Evolutionary conservation across 208 protist genomes (phyloP).

Genomic region (Herpetomonas muscarum): DNA sequence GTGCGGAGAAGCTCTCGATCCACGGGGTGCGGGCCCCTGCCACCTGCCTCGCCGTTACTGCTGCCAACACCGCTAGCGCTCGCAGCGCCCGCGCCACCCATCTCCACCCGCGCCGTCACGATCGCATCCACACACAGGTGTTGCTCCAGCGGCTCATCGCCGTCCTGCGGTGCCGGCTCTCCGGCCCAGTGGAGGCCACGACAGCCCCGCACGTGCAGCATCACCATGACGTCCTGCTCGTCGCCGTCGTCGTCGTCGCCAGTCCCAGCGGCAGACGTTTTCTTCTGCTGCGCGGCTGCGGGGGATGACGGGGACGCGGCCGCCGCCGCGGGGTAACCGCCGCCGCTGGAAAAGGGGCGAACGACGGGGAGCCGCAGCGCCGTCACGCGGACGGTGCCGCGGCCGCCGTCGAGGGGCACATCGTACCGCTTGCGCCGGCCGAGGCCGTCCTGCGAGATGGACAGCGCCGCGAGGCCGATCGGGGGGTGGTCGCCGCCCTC

Average conservation of each 20-base stretch:
- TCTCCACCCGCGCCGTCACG: too few species aligned
- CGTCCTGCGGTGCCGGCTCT: too few species aligned
- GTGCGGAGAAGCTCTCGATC: slow-evolving; percentile 34
- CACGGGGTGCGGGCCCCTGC: not conserved
- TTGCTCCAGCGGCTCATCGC: too few species aligned
- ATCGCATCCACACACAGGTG: too few species aligned
- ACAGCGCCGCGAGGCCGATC: slow-evolving; percentile 46
- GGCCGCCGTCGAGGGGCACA: slow-evolving; percentile 25
- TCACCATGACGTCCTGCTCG: too few species aligned
- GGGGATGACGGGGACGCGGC: not conserved
- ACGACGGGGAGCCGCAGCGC: not conserved
- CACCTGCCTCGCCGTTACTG: not conserved
- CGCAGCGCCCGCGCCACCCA: too few species aligned
- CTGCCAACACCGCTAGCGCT: too few species aligned
- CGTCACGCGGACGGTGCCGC: slow-evolving; percentile 1
- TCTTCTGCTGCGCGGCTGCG: not conserved
- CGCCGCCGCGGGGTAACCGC: not conserved
- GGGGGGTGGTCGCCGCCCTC: too few species aligned
- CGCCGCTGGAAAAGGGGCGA: slow-evolving; percentile 1
- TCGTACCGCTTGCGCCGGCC: slow-evolving; percentile 35
- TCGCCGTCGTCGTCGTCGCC: too few species aligned
- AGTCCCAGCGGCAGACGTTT: too few species aligned
- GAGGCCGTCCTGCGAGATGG: slow-evolving; percentile 43
- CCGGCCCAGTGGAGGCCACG: too few species aligned
- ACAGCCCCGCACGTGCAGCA: too few species aligned